Base-by-base conservation (phyloP, 2,329 filamentous ascomycete species). In the Byssoonygena ceratinophila region DNA sequence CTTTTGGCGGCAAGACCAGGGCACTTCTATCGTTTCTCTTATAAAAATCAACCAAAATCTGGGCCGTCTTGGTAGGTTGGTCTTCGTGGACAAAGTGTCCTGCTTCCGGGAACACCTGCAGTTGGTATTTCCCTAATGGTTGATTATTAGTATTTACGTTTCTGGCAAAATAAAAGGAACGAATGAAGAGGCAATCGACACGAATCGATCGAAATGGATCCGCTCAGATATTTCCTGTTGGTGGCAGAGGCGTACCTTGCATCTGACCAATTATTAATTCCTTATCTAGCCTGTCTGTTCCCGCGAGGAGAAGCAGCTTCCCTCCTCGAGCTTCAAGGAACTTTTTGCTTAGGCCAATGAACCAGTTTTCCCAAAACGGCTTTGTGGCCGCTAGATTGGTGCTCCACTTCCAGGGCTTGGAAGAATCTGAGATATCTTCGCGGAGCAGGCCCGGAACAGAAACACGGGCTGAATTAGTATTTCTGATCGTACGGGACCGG, bases 21-120 rank as follows among this genome's bases (percentile, higher is more conserved):
- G 83, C 79, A 61, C 81, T 88, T 55, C 90, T 78, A 70, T 97
- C 91, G 64, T 98, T 98, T 50, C 92, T 77, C 59, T 83, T 84
- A 64, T 92, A 91, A 65, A 98, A 97, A 65, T 98, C 92, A 1
- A 85, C 86, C 48, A 97, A 73, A 7, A 88, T 78, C 60, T 85
- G 76, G 0, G 92, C 92, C 40, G 85, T 94, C 74, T 91, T 94
- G 63, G 89, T 85, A 0, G 92, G 90, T 46, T 91, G 78, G 66
- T 98, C 92, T 68, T 98, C 92, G 59, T 98, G 92, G 52, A 98
- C 82, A 63, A 98, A 98, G 67, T 98, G 92, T 0, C 92, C 92
- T 1, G 92, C 89, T 65, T 95, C 87, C 0, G 92, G 90, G 61
- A 97, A 86, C 5, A 98, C 90, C 60, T 95, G 87, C 43, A 98